phyloP scores from a whole-genome alignment of 768 basidiomycete genomes.

The Melanogaster broomeanus region DNA sequence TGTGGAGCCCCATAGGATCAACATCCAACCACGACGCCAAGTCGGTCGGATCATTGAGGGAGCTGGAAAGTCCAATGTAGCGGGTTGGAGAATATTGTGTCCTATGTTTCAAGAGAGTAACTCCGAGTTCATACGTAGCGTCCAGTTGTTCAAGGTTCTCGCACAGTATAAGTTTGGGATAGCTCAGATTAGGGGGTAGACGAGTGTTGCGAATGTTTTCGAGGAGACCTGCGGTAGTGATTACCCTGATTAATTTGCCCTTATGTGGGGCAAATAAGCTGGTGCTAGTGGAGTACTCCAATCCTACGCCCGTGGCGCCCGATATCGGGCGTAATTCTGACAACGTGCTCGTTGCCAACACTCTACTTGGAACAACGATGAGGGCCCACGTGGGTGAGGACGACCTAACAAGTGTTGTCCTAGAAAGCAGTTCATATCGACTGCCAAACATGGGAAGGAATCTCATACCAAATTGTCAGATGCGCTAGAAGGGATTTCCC shows the following conservation, averaged over 20 bases:
- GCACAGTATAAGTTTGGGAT: slow-evolving; percentile 70
- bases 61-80: slow-evolving; percentile 74
- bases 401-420: slow-evolving; percentile 53
- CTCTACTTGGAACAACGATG: slow-evolving; percentile 60
- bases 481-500: slow-evolving; percentile 81
- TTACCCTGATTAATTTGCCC: slow-evolving; percentile 53
- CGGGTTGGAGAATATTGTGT: slow-evolving; percentile 66
- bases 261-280: slow-evolving; percentile 37
- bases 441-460: background rate
- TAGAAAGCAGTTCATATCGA: slow-evolving; percentile 32
- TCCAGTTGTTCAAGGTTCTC: slow-evolving; percentile 88
- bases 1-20: slow-evolving; percentile 59
- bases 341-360: slow-evolving; percentile 54
- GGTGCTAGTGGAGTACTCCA: slow-evolving; percentile 34
- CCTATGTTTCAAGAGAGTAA: slow-evolving; percentile 71
- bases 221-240: slow-evolving; percentile 56
- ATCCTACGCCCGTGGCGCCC: slow-evolving; percentile 38
- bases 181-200: slow-evolving; percentile 25
- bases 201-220: slow-evolving; percentile 38
- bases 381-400: slow-evolving; percentile 55
- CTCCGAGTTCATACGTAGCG: slow-evolving; percentile 74
- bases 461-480: slow-evolving; percentile 68
- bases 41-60: slow-evolving; percentile 79
- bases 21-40: slow-evolving; percentile 85
- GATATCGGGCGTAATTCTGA: slow-evolving; percentile 51